phyloP scores from a whole-genome alignment of 345 rosid species.

The Trapa incisa region DNA sequence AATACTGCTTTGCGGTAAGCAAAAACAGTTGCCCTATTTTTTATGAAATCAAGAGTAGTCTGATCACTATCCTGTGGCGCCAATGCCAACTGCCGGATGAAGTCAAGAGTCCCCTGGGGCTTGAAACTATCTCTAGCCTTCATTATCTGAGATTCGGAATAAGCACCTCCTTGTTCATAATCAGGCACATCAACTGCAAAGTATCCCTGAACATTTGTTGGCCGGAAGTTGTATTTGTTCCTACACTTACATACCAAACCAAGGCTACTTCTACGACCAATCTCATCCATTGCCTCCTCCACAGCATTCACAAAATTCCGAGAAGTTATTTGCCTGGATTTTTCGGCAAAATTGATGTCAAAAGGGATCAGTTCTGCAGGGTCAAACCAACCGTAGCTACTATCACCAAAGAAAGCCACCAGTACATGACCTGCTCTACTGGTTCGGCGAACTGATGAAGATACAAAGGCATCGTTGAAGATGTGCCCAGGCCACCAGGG shows the following conservation, averaged over 20 bases:
- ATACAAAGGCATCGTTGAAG: slow-evolving; percentile 75
- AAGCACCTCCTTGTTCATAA: slow-evolving; percentile 62
- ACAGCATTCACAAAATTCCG: slow-evolving; percentile 76
- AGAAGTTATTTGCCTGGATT: slow-evolving; percentile 51
- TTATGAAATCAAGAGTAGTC: slow-evolving; percentile 32
- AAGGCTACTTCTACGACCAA: slow-evolving; percentile 65
- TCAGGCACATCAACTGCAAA: slow-evolving; percentile 81
- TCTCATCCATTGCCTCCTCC: slow-evolving; percentile 91
- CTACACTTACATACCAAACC: slow-evolving; percentile 82
- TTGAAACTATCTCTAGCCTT: slow-evolving; percentile 55
- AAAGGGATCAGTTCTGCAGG: slow-evolving; percentile 94
- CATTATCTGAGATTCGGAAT: slow-evolving; percentile 58
- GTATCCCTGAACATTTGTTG: slow-evolving; percentile 49
- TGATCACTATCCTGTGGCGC: slow-evolving; percentile 37
- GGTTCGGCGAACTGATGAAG: slow-evolving; percentile 68
- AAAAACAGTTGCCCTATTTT: slow-evolving; percentile 50
- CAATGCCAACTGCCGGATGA: slow-evolving; percentile 56
- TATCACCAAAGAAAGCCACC: slow-evolving; percentile 96
- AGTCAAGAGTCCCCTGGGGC: slow-evolving; percentile 43
- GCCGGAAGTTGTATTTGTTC: slow-evolving; percentile 61
- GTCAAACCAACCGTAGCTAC: slow-evolving; percentile 99
- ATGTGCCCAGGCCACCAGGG: slow-evolving; percentile 99
- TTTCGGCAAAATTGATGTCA: slow-evolving; percentile 49
- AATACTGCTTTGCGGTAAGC: slow-evolving; percentile 73
- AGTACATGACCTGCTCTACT: slow-evolving; percentile 75